These are phyloP conservation scores for barrel medic (Medicago truncatula) DNA, from an alignment of 306 rosid genomes.

Conservation along the genomic window MtrunA17r5.0-ANR NC_053042.1:49043501-49044000, in stretches of 20 bases:
- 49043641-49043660: slow-evolving; percentile 22
- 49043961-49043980: not conserved
- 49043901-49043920: not conserved
- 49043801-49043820: slow-evolving; percentile 7
- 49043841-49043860: slow-evolving; percentile 21
- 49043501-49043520: slow-evolving; percentile 85
- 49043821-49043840: slow-evolving; percentile 32
- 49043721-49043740: slow-evolving; percentile 22
- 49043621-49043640: slow-evolving; percentile 23
- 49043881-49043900: slow-evolving; percentile 14
- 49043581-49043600: slow-evolving; percentile 53
- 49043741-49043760: slow-evolving; percentile 21
- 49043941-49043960: slow-evolving; percentile 6
- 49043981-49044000: not conserved
- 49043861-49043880: slow-evolving; percentile 3
- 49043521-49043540: slow-evolving; percentile 77
- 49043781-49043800: slow-evolving; percentile 13
- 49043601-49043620: slow-evolving; percentile 25
- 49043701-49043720: slow-evolving; percentile 18
- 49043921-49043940: slow-evolving; percentile 12
- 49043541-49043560: slow-evolving; percentile 80
- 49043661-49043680: slow-evolving; percentile 25
- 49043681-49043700: slow-evolving; percentile 24
- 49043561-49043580: slow-evolving; percentile 91
- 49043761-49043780: slow-evolving; percentile 27